Evolutionary conservation across 1,284 basidiomycete genomes (phyloP).

Genomic region (Cystobasidium sp.): DNA sequence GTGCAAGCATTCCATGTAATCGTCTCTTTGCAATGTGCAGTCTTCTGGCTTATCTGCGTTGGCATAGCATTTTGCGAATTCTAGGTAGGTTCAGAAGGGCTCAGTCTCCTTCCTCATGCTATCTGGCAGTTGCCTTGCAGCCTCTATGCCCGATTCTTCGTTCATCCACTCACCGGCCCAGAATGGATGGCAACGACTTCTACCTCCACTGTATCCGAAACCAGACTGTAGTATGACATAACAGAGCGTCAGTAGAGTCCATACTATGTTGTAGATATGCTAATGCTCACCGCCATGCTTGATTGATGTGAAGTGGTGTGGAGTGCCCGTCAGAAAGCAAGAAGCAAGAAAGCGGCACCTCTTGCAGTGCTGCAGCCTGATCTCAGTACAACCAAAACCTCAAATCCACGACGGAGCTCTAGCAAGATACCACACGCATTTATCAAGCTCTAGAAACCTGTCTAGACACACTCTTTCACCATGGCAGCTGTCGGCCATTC

Average conservation of each 20-base stretch:
- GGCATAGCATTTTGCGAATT: conserved; percentile 78
- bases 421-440: not conserved
- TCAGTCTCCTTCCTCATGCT: conserved; percentile 4
- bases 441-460: too few relatives aligned
- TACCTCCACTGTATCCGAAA: conserved; percentile 71
- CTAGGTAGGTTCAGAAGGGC: conserved; percentile 42
- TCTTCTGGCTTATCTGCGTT: conserved; percentile 74
- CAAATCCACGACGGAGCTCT: not conserved
- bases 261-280: not conserved
- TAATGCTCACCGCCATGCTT: conserved; percentile 21
- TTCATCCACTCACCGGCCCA: conserved; percentile 69
- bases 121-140: not conserved
- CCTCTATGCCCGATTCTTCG: conserved; percentile 54
- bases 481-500: conserved; percentile 6
- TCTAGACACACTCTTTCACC: not conserved
- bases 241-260: not conserved
- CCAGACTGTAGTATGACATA: conserved; percentile 61
- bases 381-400: not conserved
- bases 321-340: not conserved
- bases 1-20: conserved; percentile 93
- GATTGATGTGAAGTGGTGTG: not conserved
- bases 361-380: conserved; percentile 6
- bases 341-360: conserved; percentile 5
- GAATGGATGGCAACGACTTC: conserved; percentile 85
- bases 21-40: conserved; percentile 75